Evolutionary conservation across 257 asterid genomes (phyloP).

Genomic region (Primulina tabacum): DNA sequence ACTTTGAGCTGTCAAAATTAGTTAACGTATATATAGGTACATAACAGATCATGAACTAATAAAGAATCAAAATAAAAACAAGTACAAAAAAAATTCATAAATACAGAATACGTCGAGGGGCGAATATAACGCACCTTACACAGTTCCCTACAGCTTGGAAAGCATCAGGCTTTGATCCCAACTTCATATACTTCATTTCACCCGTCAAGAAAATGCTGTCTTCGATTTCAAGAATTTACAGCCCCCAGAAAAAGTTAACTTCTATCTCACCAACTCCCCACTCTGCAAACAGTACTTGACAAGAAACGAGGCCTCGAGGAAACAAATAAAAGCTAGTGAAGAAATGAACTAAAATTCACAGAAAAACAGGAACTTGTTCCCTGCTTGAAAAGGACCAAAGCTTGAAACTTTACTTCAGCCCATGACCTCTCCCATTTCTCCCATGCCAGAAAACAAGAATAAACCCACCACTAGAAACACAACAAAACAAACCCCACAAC

Average conservation of each 20-base stretch:
- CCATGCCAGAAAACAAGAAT: constrained; percentile 26
- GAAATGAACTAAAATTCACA: constrained; percentile 28
- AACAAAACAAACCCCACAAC: constrained; percentile 36
- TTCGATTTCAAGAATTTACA: constrained; percentile 12
- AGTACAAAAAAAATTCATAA: background rate
- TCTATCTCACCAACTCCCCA: constrained; percentile 4
- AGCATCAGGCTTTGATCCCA: constrained; percentile 93
- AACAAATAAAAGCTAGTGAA: constrained; percentile 30
- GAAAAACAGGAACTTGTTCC: constrained; percentile 32
- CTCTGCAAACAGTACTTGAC: constrained; percentile 21
- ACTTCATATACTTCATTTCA: constrained; percentile 87
- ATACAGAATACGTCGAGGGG: background rate
- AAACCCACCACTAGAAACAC: constrained; percentile 38
- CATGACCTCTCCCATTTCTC: constrained; percentile 21
- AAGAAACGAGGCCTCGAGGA: constrained; percentile 12
- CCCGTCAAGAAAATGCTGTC: constrained; percentile 16
- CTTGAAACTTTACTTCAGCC: constrained; percentile 33
- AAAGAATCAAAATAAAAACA: constrained; percentile 1
- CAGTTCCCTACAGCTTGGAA: constrained; percentile 67
- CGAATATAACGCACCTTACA: constrained; percentile 45
- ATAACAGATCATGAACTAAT: background rate
- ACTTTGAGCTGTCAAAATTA: constrained; percentile 28
- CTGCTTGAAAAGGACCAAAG: constrained; percentile 32
- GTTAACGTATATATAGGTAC: background rate
- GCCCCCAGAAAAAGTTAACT: background rate